Evolutionary conservation across 2,329 filamentous ascomycete species (phyloP), one percentile per base, ranked within the genome.

Genomic region (Xylariaceae sp.): DNA sequence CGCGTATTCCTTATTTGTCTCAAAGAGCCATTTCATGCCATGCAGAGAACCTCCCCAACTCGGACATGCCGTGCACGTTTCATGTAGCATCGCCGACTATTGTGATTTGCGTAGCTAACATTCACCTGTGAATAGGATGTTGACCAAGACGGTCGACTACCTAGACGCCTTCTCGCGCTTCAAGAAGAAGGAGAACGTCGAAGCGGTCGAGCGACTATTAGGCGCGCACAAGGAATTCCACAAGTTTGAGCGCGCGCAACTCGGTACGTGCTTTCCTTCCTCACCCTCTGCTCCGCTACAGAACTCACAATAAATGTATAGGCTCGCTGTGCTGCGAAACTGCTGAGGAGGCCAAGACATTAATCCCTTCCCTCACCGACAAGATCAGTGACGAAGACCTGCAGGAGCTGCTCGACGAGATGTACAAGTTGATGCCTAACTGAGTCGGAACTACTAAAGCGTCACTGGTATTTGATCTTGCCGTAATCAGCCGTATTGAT

Each of bases 131-230:
- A 11, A 52, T 55, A 90, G 87, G 70, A 92, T 93, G 74, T 83
- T 96, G 54, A 87, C 86, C 62, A 93, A 96, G 75, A 97, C 94
- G 23, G 84, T 92, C 64, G 91, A 93, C 71, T 98, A 99, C 76
- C 86, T 98, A 51, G 92, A 96, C 69, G 87, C 92, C 62, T 99
- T 99, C 76, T 90, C 93, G 16, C 90, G 95, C 31, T 98, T 98
- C 83, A 96, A 96, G 78, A 88, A 93, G 69, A 92, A 94, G 74
- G 91, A 96, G 74, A 95, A 95, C 65, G 90, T 96, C 71, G 91
- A 96, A 77, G 91, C 92, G n/a, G 92, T 98, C 28, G 92, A 96
- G 76, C 87, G 91, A 58, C 80, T 97, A 67, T 83, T 97, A 62
- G 90, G 90, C 65, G 85, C 88, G 56, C 89, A 92, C 71, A 86